Percentiles rank a stretch among this genome's conserved stretches.
Evolutionary conservation across 768 basidiomycete species (phyloP).

Genomic region (Phanerodontia chrysosporium): DNA sequence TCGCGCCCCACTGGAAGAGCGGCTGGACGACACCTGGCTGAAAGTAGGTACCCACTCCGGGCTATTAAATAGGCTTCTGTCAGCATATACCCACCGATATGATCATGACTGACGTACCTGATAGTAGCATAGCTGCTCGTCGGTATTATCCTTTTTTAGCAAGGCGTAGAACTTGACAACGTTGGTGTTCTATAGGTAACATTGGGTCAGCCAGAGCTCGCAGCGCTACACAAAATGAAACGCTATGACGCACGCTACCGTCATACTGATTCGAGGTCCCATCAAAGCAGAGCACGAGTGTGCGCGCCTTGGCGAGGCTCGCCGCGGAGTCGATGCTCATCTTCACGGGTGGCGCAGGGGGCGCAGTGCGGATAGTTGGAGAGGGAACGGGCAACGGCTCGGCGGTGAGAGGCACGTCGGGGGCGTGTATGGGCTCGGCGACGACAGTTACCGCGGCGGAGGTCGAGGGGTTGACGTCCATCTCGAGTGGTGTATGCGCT

Average conservation of each 20-base stretch:
- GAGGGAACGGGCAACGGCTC: background rate
- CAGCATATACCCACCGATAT: background rate
- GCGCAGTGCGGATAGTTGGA: no score
- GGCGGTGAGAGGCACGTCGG: background rate
- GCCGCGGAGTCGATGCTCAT: constrained; percentile 6
- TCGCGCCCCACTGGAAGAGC: constrained; percentile 52
- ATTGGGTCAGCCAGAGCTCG: background rate
- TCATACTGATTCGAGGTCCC: constrained; percentile 57
- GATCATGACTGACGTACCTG: constrained; percentile 40
- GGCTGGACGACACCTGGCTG: constrained; percentile 66
- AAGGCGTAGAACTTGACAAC: constrained; percentile 67
- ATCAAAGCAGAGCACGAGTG: constrained; percentile 66
- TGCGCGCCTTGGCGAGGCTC: constrained; percentile 28
- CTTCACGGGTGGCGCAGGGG: background rate
- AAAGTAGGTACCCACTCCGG: constrained; percentile 48
- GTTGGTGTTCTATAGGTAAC: constrained; percentile 50
- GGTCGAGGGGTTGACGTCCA: background rate
- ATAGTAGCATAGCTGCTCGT: constrained; percentile 57
- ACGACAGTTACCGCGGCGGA: background rate
- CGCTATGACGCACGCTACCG: constrained; percentile 35
- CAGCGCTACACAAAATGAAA: background rate
- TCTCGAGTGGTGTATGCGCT: background rate
- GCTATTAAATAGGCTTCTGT: constrained; percentile 21
- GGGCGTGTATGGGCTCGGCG: background rate
- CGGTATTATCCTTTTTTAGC: constrained; percentile 54